Evolutionary conservation across 495 filamentous ascomycete genomes (phyloP).

Genomic region (Aspergillus wentii): DNA sequence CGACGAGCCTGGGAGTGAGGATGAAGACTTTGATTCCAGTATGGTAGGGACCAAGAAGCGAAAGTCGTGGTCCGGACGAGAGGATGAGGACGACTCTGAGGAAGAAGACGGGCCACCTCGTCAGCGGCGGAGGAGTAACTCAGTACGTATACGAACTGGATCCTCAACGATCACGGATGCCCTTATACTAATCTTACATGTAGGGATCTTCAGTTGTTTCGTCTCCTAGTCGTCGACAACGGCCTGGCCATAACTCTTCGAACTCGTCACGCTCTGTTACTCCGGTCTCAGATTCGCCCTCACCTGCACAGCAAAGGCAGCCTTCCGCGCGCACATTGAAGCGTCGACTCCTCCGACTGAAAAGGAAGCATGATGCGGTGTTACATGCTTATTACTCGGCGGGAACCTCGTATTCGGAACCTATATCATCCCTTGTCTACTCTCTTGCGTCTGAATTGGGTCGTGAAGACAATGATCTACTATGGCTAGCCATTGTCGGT

Average conservation of each 20-base stretch:
- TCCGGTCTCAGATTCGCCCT: conserved; percentile 46
- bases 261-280: conserved; percentile 43
- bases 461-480: conserved; percentile 90
- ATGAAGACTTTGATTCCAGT: conserved; percentile 33
- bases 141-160: conserved; percentile 53
- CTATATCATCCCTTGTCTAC: conserved; percentile 89
- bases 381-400: conserved; percentile 76
- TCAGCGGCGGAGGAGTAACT: conserved; percentile 81
- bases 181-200: conserved; percentile 17
- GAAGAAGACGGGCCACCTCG: conserved; percentile 63
- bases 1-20: conserved; percentile 33
- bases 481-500: conserved; percentile 92
- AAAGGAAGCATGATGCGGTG: conserved; percentile 67
- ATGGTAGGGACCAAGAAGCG: conserved; percentile 61
- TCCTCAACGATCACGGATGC: not conserved
- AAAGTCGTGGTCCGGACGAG: conserved; percentile 76
- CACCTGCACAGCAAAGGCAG: conserved; percentile 53
- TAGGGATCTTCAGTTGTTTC: conserved; percentile 58
- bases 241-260: conserved; percentile 31
- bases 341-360: conserved; percentile 65
- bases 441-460: conserved; percentile 91
- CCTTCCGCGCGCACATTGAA: conserved; percentile 67
- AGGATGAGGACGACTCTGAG: conserved; percentile 66
- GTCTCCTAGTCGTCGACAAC: conserved; percentile 40
- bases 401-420: conserved; percentile 89